phyloP scores from a whole-genome alignment of 306 rosid species.

The Psophocarpus tetragonolobus region DNA sequence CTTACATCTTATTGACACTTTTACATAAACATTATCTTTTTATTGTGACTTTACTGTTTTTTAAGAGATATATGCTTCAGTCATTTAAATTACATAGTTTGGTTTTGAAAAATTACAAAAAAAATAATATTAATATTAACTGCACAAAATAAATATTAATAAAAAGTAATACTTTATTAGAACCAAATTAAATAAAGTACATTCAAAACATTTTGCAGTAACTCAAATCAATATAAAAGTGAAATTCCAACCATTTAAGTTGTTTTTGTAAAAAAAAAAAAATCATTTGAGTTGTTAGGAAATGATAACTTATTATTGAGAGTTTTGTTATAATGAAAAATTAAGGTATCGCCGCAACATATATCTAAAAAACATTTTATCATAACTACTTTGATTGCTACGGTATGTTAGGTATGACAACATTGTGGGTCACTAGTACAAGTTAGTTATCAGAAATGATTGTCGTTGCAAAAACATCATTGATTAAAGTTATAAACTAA shows the following conservation, averaged over 20 bases:
- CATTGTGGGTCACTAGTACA: not conserved
- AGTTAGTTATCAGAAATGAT: not conserved
- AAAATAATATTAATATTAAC: not conserved
- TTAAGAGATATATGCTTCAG: not conserved
- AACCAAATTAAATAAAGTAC: not conserved
- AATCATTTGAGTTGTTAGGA: not conserved
- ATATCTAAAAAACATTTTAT: not conserved
- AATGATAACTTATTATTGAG: not conserved
- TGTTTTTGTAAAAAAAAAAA: too few species aligned
- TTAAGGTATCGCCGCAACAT: not conserved
- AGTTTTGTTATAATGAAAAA: not conserved
- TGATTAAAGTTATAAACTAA: not conserved
- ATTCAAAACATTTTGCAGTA: not conserved
- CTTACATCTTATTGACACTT: not conserved
- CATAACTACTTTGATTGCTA: not conserved
- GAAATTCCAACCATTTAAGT: not conserved
- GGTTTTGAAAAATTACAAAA: not conserved
- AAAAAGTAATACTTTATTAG: not conserved
- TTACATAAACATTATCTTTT: not conserved
- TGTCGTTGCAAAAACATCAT: not conserved
- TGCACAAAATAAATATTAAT: not conserved
- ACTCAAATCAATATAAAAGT: not conserved
- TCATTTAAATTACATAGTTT: not conserved
- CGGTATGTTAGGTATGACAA: not conserved
- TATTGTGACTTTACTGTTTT: not conserved